Percentiles rank a stretch among this genome's conserved stretches.
phyloP scores from a whole-genome alignment of 257 asterid species.

The Gynochthodes officinalis region DNA sequence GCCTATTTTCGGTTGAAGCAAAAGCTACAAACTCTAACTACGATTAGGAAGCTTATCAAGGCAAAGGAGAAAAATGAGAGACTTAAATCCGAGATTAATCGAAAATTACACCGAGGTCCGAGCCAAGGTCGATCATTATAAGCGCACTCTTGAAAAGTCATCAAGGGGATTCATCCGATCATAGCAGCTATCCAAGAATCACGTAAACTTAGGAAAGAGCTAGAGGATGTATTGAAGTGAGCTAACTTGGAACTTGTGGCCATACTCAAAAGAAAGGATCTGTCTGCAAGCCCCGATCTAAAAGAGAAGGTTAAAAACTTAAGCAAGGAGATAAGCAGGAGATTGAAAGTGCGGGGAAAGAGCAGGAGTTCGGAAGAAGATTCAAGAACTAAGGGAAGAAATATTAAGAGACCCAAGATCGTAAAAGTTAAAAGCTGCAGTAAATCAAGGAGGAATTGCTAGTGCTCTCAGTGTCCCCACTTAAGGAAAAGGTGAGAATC shows the following conservation, averaged over 20 bases:
- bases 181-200: conserved; percentile 29
- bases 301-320: conserved; percentile 33
- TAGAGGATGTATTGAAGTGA: conserved; percentile 35
- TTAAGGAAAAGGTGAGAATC: conserved; percentile 33
- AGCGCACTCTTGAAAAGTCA: conserved; percentile 34
- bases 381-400: conserved; percentile 38
- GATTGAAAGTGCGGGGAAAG: conserved; percentile 28
- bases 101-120: conserved; percentile 34
- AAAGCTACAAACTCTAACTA: conserved; percentile 37
- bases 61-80: conserved; percentile 40
- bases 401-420: conserved; percentile 30
- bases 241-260: conserved; percentile 42
- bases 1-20: conserved; percentile 41
- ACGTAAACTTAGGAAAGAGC: conserved; percentile 27
- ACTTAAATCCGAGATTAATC: conserved; percentile 41
- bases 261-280: conserved; percentile 20
- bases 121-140: conserved; percentile 31
- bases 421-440: conserved; percentile 39
- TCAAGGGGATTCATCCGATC: conserved; percentile 28
- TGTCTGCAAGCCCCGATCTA: conserved; percentile 16
- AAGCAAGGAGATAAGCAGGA: conserved; percentile 36
- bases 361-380: conserved; percentile 29
- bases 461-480: conserved; percentile 35
- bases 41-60: conserved; percentile 32
- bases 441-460: conserved; percentile 38